phyloP scores from a whole-genome alignment of 768 basidiomycete genomes.

The Tulasnella sp. region DNA sequence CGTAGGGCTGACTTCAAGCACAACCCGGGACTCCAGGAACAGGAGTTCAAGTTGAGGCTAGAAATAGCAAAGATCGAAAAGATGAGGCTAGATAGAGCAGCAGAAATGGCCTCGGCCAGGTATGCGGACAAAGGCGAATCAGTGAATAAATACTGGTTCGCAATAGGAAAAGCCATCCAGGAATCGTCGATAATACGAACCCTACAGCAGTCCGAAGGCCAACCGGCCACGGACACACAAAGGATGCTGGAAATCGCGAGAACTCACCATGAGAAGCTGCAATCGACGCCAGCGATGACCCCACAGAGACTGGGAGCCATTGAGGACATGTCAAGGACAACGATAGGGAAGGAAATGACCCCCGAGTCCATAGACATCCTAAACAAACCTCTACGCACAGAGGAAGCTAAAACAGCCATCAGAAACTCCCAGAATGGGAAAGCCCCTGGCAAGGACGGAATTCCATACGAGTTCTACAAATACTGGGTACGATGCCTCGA shows the following conservation, averaged over 20 bases:
- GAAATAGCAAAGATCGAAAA: not conserved
- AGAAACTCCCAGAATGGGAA: not conserved
- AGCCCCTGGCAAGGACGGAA: not conserved
- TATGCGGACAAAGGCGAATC: not conserved
- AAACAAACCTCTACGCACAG: not conserved
- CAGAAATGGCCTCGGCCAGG: not conserved
- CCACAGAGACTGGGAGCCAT: too few species aligned
- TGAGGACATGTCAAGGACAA: not conserved
- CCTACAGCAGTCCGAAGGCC: not conserved
- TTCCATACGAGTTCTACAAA: slow-evolving; percentile 23
- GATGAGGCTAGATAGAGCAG: not conserved
- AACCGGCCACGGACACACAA: not conserved
- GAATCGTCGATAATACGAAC: not conserved
- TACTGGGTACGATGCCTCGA: not conserved
- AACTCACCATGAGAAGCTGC: too few species aligned
- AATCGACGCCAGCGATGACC: too few species aligned
- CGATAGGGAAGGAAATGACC: not conserved
- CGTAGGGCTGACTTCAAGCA: not conserved
- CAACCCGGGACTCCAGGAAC: not conserved
- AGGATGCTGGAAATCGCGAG: slow-evolving; percentile 3
- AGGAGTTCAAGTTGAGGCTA: not conserved
- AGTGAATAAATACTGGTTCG: slow-evolving; percentile 19
- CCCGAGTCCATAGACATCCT: too few species aligned
- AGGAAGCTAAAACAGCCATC: not conserved
- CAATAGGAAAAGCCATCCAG: not conserved